These are phyloP conservation scores for Sporothrix luriei DNA, from an alignment of 2,329 filamentous ascomycete genomes.

Conservation along the genomic window DNA sequence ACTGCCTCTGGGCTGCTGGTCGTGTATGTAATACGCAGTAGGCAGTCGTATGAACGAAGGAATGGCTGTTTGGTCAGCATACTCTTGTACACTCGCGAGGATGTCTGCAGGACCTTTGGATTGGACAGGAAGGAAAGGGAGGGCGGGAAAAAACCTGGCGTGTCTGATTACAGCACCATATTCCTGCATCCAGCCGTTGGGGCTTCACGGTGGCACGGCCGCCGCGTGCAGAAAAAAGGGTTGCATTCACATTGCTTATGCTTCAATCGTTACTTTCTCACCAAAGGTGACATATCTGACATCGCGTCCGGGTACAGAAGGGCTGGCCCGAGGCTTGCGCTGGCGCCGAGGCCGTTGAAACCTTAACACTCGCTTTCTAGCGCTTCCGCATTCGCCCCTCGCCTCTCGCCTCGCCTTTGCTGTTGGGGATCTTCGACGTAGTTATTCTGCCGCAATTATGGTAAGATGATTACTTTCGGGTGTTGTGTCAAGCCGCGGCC, in stretches of 20 bases:
- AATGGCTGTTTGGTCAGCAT: conserved; percentile 1
- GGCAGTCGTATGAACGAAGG: too few relatives aligned
- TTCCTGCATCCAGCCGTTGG: conserved; percentile 9
- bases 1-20: neutral
- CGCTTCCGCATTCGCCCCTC: neutral
- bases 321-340: conserved; percentile 14
- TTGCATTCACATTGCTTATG: neutral
- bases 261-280: neutral
- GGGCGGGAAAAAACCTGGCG: neutral
- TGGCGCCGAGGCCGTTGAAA: conserved; percentile 15
- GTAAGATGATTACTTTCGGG: neutral
- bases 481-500: conserved; percentile 17
- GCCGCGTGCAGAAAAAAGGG: neutral
- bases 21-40: neutral
- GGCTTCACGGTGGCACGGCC: conserved; percentile 15
- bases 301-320: neutral
- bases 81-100: neutral
- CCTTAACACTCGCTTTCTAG: conserved; percentile 10
- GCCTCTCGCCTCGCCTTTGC: neutral
- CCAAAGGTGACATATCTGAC: conserved; percentile 7
- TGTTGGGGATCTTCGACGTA: neutral
- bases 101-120: conserved; percentile 17
- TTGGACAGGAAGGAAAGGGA: conserved; percentile 4
- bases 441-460: neutral
- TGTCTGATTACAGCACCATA: neutral